A percentile compares a stretch with the other conserved stretches of the same genome.
Evolutionary conservation across 176 grass and related monocot genomes (phyloP).

Genomic region (Eremochloa ophiuroides): DNA sequence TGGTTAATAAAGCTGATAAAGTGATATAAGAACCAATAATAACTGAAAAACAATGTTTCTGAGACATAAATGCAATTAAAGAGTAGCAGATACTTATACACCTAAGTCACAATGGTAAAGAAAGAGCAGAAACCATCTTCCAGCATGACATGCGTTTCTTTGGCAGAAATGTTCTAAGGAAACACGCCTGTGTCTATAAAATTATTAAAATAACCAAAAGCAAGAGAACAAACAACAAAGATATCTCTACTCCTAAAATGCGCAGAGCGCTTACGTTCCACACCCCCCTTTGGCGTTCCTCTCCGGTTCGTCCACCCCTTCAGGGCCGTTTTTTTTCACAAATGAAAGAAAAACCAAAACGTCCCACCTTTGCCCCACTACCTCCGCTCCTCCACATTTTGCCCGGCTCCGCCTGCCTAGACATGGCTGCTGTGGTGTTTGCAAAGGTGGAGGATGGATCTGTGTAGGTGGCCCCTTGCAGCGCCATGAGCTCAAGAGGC

Average conservation of each 20-base stretch:
- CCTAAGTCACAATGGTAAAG: background rate
- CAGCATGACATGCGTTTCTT: background rate
- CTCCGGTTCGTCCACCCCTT: background rate
- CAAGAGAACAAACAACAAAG: background rate
- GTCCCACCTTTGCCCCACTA: background rate
- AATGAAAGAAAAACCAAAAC: background rate
- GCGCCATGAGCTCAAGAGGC: background rate
- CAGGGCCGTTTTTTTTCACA: background rate
- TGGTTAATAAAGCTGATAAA: background rate
- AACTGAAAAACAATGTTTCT: conserved; percentile 67
- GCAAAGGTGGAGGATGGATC: background rate
- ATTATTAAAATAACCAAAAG: background rate
- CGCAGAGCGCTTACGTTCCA: background rate
- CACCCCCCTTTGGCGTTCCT: background rate
- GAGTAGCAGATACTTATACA: background rate
- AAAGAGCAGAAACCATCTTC: conserved; percentile 14
- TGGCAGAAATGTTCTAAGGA: background rate
- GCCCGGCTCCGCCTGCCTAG: background rate
- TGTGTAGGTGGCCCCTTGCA: background rate
- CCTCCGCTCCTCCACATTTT: background rate
- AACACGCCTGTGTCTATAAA: conserved; percentile 6
- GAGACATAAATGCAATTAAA: conserved; percentile 19
- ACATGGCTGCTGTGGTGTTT: background rate
- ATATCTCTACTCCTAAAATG: background rate
- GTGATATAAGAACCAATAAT: background rate